Percentiles rank a stretch among this genome's conserved stretches.
Conservation (phyloP, 345 rosid genomes). For the Rhodamnia rubescens region DNA sequence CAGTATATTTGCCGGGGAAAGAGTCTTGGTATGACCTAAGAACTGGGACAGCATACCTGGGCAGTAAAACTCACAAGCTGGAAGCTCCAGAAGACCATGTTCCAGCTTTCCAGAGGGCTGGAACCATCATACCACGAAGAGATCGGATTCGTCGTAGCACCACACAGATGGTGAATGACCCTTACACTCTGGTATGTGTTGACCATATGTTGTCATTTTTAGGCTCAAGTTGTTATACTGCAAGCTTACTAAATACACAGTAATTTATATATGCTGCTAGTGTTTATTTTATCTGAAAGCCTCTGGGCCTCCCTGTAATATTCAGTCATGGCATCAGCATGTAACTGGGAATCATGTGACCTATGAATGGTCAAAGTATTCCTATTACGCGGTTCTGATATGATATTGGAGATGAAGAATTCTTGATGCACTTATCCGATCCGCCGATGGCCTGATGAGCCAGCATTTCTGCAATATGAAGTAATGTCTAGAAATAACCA, state of each 20-base stretch:
- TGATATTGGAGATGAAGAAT: background rate
- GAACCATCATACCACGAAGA: conserved; percentile 86
- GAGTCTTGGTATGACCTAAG: conserved; percentile 82
- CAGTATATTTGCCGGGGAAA: conserved; percentile 87
- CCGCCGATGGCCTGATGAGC: too few relatives aligned
- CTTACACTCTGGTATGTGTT: conserved; percentile 77
- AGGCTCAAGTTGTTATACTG: background rate
- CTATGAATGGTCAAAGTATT: background rate
- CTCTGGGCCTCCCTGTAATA: background rate
- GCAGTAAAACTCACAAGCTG: conserved; percentile 61
- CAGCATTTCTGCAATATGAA: background rate
- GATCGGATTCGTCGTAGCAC: conserved; percentile 90
- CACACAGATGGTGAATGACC: conserved; percentile 89
- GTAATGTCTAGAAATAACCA: background rate
- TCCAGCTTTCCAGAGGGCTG: conserved; percentile 96
- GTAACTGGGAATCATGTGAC: background rate
- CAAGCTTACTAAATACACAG: background rate
- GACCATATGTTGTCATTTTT: background rate
- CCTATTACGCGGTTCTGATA: background rate
- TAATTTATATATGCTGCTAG: background rate
- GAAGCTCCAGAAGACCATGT: conserved; percentile 72
- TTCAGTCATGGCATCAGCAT: background rate
- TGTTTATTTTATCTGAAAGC: background rate
- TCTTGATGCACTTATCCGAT: background rate
- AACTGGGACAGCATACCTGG: conserved; percentile 54